These are phyloP conservation scores for Pyricularia grisea DNA, from an alignment of 2,329 filamentous ascomycete species.

Conservation along the genomic window DNA sequence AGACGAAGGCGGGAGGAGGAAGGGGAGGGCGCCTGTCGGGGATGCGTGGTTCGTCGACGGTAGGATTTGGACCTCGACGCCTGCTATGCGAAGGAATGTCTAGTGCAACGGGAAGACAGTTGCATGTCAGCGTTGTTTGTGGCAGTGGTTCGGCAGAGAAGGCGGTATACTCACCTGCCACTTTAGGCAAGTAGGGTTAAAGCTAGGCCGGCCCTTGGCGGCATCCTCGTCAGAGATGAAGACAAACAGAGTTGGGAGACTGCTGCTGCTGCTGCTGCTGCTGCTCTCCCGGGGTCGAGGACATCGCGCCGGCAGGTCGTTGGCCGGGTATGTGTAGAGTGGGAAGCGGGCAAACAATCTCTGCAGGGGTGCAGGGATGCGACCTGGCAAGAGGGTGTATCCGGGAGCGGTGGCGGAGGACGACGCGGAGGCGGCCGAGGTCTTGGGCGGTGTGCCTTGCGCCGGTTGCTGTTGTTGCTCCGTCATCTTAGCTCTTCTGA, in stretches of 20 bases:
- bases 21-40: conserved; percentile 79
- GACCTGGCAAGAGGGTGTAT: conserved; percentile 31
- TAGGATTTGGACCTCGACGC: conserved; percentile 55
- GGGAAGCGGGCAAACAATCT: conserved; percentile 79
- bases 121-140: background rate
- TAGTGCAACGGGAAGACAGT: conserved; percentile 22
- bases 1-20: conserved; percentile 52
- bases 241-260: conserved; percentile 57
- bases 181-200: conserved; percentile 87
- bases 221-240: conserved; percentile 63
- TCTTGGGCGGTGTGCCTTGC: background rate
- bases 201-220: conserved; percentile 56
- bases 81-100: conserved; percentile 75
- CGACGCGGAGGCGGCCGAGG: background rate
- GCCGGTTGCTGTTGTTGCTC: background rate
- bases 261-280: background rate
- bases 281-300: conserved; percentile 20
- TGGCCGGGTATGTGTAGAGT: conserved; percentile 63
- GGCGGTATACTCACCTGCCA: conserved; percentile 69
- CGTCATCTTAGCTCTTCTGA: background rate
- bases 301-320: conserved; percentile 60
- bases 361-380: conserved; percentile 66
- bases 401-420: conserved; percentile 5
- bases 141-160: background rate
- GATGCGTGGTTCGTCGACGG: conserved; percentile 90